Evolutionary conservation across 352 stramenopile genomes (phyloP), one percentile per base, ranked within the genome.

Genomic region (Phytophthora sojae): DNA sequence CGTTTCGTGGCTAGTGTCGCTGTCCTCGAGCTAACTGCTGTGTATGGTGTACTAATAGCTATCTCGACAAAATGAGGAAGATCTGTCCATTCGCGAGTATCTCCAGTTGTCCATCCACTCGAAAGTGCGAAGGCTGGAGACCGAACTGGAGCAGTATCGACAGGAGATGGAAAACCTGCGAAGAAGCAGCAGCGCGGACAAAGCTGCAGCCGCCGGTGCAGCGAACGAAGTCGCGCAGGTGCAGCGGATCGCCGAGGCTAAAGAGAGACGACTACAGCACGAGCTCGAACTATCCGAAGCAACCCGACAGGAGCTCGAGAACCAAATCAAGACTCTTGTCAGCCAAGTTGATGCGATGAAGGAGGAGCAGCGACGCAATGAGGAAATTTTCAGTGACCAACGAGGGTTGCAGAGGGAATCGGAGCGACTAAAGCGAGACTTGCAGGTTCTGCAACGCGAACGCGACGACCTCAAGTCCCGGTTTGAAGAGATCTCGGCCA

Each of bases 21-120:
- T 47, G 8, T 47, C 39, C 14, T 47, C 4, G 11, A 19, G 6
- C 12, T 47, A 47, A 47, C 39, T 17, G 1, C 1, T 14, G 15
- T 47, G 12, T 17, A 4, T 47, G 12, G 15, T 19, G 39, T 47
- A 2, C 5, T 21, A 39, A 19, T 47, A 87, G 80, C 57, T 93
- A 17, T 67, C 77, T 2, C 64, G 79, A 2, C 88, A 95, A 60
- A 64, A 82, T 29, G 72, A 85, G 44, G 71, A 83, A 2, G 76
- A 89, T 9, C 30, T 93, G 8, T 89, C 86, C 0, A 63, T 95
- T 21, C 80, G 73, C 25, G 88, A 95, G 50, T 85, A 75, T 23
- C 67, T 94, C 11, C 88, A 94, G 44, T 57, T 95, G 2, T 63
- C 73, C 0, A 76, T 92, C 11, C 81, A 92, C 52, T 65, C 45